phyloP scores from a whole-genome alignment of 768 basidiomycete genomes.

The Fibroporia radiculosa region DNA sequence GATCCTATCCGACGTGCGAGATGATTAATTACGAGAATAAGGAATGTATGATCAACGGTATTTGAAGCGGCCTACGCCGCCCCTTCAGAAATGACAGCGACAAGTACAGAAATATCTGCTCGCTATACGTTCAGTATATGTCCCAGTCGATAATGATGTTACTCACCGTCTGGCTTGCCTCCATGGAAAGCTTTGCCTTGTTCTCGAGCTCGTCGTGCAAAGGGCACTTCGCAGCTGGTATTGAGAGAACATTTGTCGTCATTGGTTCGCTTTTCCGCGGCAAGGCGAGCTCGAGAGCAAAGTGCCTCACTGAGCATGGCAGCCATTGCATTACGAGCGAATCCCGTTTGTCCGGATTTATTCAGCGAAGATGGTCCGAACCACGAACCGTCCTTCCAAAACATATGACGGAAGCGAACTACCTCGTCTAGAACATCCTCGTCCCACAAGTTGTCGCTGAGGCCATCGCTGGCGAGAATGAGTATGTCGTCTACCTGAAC shows the following conservation, averaged over 20 bases:
- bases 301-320: conserved; percentile 73
- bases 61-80: not conserved
- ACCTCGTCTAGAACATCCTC: conserved; percentile 83
- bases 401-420: conserved; percentile 41
- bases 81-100: conserved; percentile 54
- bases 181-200: conserved; percentile 66
- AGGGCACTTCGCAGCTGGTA: conserved; percentile 58
- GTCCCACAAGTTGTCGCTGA: conserved; percentile 86
- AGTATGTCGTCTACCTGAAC: conserved; percentile 69
- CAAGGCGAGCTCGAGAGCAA: conserved; percentile 67
- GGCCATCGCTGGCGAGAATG: conserved; percentile 74
- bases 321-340: conserved; percentile 50
- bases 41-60: not conserved
- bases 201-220: conserved; percentile 72
- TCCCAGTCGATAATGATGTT: too few species aligned
- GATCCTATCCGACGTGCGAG: too few species aligned
- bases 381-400: conserved; percentile 13
- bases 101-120: conserved; percentile 58
- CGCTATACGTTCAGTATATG: not conserved
- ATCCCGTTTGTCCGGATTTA: conserved; percentile 17
- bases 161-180: conserved; percentile 80
- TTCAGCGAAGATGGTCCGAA: not conserved
- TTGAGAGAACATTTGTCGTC: conserved; percentile 13
- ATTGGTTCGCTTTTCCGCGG: conserved; percentile 40
- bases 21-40: too few species aligned